Conservation (phyloP, 345 rosid species). For the Eucalyptus cloeziana region DNA sequence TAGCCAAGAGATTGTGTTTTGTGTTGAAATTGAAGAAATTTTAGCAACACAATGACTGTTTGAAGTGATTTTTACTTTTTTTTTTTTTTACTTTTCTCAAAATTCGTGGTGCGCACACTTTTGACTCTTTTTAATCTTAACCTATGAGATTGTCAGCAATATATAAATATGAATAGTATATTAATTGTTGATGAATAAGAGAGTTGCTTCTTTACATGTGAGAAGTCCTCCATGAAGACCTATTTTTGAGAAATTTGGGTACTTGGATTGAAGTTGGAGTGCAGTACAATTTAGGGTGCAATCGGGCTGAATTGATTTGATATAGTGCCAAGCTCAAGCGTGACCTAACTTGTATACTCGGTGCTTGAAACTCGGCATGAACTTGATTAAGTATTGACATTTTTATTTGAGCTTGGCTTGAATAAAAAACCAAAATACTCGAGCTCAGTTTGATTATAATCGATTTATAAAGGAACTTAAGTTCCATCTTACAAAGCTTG, state of each 20-base stretch:
- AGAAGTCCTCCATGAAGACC: neutral
- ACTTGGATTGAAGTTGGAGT: neutral
- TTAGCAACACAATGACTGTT: neutral
- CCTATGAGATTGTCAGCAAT: neutral
- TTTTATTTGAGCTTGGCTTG: neutral
- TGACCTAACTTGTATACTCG: neutral
- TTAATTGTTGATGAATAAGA: neutral
- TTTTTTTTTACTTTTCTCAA: neutral
- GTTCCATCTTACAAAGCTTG: neutral
- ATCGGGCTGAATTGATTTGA: neutral
- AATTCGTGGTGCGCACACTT: neutral
- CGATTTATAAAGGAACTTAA: too few species aligned
- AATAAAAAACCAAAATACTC: neutral
- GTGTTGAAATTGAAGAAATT: neutral
- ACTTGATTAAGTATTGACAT: neutral
- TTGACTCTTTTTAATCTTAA: neutral
- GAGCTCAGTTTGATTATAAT: neutral
- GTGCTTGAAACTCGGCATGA: neutral
- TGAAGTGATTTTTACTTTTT: neutral
- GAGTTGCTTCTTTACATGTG: neutral
- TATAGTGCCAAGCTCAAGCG: neutral
- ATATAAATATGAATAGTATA: too few species aligned
- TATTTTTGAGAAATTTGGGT: neutral
- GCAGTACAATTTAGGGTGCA: neutral
- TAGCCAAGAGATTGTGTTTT: neutral